phyloP scores from a whole-genome alignment of 345 rosid genomes.

The Hibiscus mutabilis region DNA sequence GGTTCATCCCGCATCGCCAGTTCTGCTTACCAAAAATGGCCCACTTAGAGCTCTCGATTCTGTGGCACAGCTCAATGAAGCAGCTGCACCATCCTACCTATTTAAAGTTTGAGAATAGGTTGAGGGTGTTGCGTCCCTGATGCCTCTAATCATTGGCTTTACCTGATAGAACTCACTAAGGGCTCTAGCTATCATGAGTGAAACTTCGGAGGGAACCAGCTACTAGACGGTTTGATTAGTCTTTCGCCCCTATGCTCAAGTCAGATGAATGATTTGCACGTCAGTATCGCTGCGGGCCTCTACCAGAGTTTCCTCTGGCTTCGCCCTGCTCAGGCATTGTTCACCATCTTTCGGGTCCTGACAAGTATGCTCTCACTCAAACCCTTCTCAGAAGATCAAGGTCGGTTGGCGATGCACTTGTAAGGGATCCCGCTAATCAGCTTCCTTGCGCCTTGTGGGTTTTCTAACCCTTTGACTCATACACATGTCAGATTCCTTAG shows the following conservation, averaged over 20 bases:
- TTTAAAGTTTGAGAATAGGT: background rate
- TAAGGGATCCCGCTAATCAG: too few species aligned
- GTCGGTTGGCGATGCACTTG: too few species aligned
- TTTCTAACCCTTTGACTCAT: slow-evolving; percentile 26
- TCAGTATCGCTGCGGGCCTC: background rate
- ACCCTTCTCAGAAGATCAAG: too few species aligned
- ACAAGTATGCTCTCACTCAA: background rate
- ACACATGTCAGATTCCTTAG: slow-evolving; percentile 51
- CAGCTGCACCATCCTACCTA: background rate
- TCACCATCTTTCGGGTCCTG: background rate
- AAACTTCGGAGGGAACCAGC: slow-evolving; percentile 38
- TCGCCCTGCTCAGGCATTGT: background rate
- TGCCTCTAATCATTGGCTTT: background rate
- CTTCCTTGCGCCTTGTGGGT: too few species aligned
- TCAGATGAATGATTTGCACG: slow-evolving; percentile 19
- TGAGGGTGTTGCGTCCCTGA: background rate
- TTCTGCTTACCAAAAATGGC: background rate
- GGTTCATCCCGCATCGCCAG: background rate
- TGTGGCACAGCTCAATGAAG: background rate
- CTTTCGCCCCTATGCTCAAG: slow-evolving; percentile 40
- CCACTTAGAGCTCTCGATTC: background rate
- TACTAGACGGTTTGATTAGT: slow-evolving; percentile 38
- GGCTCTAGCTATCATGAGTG: slow-evolving; percentile 13
- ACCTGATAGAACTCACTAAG: background rate
- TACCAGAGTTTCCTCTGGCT: background rate